Conservation (phyloP, 2,329 filamentous ascomycete species). For the Allantophomopsis lycopodina region DNA sequence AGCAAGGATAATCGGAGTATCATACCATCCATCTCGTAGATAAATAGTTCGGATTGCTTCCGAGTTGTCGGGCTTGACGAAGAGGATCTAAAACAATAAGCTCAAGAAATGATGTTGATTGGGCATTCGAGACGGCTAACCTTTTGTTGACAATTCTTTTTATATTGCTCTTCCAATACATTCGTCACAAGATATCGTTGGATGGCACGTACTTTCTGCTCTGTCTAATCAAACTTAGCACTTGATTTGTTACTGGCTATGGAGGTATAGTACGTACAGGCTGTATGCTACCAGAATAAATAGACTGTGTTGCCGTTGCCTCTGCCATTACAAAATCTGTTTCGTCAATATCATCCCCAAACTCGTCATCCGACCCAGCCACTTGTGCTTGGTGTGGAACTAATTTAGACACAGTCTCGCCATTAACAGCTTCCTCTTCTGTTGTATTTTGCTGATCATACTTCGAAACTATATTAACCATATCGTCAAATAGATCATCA, state of each 20-base stretch:
- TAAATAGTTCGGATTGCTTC: slow-evolving; percentile 54
- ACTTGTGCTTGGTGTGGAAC: too few relatives aligned
- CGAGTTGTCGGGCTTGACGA: slow-evolving; percentile 68
- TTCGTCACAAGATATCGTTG: slow-evolving; percentile 77
- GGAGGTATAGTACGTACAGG: slow-evolving; percentile 36
- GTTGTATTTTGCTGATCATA: background rate
- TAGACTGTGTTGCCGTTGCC: slow-evolving; percentile 56
- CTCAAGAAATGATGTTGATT: too few relatives aligned
- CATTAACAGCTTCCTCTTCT: too few relatives aligned
- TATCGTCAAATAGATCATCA: slow-evolving; percentile 43
- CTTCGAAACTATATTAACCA: slow-evolving; percentile 34
- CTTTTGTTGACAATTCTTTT: too few relatives aligned
- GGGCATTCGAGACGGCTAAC: too few relatives aligned
- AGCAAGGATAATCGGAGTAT: slow-evolving; percentile 46
- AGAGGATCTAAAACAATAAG: slow-evolving; percentile 5
- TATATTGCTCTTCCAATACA: slow-evolving; percentile 56
- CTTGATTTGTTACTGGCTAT: slow-evolving; percentile 16
- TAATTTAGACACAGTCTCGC: too few relatives aligned
- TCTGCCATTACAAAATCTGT: slow-evolving; percentile 69
- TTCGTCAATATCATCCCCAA: slow-evolving; percentile 49
- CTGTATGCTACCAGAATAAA: slow-evolving; percentile 18
- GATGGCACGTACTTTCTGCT: slow-evolving; percentile 56
- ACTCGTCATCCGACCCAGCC: slow-evolving; percentile 51
- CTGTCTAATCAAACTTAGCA: slow-evolving; percentile 58
- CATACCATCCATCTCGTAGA: slow-evolving; percentile 76